Evolutionary conservation across 2,329 filamentous ascomycete genomes (phyloP).

Genomic region (Pyrenophora graminea): DNA sequence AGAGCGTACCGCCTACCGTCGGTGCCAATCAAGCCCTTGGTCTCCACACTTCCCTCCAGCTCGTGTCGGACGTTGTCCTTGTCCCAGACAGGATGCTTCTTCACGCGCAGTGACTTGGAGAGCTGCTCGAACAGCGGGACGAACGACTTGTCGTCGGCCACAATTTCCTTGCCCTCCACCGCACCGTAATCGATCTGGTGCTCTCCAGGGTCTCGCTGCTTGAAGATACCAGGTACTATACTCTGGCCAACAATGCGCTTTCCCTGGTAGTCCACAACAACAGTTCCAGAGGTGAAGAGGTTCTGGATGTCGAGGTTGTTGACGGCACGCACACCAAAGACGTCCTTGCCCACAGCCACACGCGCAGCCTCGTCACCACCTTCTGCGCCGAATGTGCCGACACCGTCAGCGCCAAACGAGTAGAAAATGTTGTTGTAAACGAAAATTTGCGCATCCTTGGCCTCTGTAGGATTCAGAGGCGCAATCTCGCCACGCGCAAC

Average conservation of each 20-base stretch:
- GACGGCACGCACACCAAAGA: conserved; percentile 88
- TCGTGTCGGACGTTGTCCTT: conserved; percentile 91
- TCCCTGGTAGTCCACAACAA: conserved; percentile 94
- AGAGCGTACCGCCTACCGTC: conserved; percentile 98
- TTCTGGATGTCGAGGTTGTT: conserved; percentile 97
- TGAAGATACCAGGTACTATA: conserved; percentile 98
- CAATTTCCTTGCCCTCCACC: conserved; percentile 94
- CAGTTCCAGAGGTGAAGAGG: conserved; percentile 91
- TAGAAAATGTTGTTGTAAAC: conserved; percentile 99
- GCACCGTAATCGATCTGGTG: conserved; percentile 99
- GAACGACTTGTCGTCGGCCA: conserved; percentile 88
- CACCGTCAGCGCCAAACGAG: conserved; percentile 95
- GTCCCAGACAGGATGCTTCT: conserved; percentile 97
- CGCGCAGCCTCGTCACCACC: conserved; percentile 95
- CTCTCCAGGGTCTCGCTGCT: conserved; percentile 94
- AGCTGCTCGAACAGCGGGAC: conserved; percentile 83
- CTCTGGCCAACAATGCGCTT: conserved; percentile 97
- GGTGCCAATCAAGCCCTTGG: conserved; percentile 94
- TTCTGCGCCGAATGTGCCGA: conserved; percentile 94
- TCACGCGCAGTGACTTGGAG: conserved; percentile 86
- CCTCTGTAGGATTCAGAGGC: conserved; percentile 92
- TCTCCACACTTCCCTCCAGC: conserved; percentile 93
- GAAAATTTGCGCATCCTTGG: conserved; percentile 92
- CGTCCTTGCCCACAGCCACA: conserved; percentile 95
- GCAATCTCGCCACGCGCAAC: conserved; percentile 92